Evolutionary conservation across 257 asterid genomes (phyloP), one percentile per base, ranked within the genome.

Genomic region (Vinca minor): DNA sequence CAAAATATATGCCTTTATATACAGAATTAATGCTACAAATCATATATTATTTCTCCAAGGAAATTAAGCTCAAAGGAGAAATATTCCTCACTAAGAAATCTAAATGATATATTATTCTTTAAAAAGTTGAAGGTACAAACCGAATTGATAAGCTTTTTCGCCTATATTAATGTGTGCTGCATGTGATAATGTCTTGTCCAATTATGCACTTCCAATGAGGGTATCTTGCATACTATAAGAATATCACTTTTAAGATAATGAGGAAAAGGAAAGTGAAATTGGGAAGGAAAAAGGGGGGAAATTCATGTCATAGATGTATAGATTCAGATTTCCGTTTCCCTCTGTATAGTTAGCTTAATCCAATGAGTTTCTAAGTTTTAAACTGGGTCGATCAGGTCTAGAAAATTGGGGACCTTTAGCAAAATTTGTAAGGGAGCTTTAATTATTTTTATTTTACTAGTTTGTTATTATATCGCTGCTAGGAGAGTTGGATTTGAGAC

Each of bases 121-220:
- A 26, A 2, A 26, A 25, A 35, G 32, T 28, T 52, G 35, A 52
- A 52, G 58, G n/a, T n/a, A 52, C 14, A 26, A 53, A 53, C 0
- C 7, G 10, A 32, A 54, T 54, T 26, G 21, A 10, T 7, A 13
- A 54, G 17, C 41, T 3, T 32, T 29, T 55, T 4, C 4, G 32
- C 25, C 39, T 31, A 3, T 29, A 15, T 31, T 29, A 29, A 7
- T 29, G 61, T 55, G 59, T 14, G 23, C 41, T 29, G 61, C 61
- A 55, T 55, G 61, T 29, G 61, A 29, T 28, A 55, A 1, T 55
- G 41, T 55, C 61, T 55, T 55, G 41, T 55, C 4, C 61, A 31
- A 29, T 55, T 5, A 55, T 55, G 21, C 41, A 31, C 14, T 44
- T 5, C 53, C 53, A 46, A n/a, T 5, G 0, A 46, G 41, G 17